Evolutionary conservation across 1,139 yeast species (phyloP).

Genomic region (Saccharomycopsis crataegensis): DNA sequence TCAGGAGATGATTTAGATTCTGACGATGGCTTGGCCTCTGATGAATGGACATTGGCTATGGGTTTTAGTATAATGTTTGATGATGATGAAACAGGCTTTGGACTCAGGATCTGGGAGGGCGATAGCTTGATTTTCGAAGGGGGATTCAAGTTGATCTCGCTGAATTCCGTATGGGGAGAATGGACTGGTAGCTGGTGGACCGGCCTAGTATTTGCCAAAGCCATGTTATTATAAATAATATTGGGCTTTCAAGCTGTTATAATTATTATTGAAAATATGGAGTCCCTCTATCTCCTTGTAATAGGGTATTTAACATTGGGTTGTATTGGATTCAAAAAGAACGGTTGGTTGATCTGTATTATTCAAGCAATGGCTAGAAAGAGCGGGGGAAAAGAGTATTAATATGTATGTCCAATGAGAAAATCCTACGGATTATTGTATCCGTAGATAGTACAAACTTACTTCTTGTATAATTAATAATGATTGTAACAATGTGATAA

Average conservation of each 20-base stretch:
- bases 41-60: not conserved
- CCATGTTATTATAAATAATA: conserved; percentile 23
- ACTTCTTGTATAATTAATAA: no score
- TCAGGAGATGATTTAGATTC: not conserved
- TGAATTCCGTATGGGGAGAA: conserved; percentile 16
- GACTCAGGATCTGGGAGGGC: conserved; percentile 7
- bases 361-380: no score
- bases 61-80: conserved; percentile 8
- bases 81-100: not conserved
- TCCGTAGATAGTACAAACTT: no score
- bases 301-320: not conserved
- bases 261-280: not conserved
- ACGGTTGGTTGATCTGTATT: no score
- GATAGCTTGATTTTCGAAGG: conserved; percentile 12
- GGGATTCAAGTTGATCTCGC: conserved; percentile 3
- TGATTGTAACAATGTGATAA: no score
- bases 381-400: no score
- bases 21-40: not conserved
- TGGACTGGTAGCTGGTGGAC: conserved; percentile 20
- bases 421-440: no score
- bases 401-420: no score
- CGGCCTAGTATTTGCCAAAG: conserved; percentile 30
- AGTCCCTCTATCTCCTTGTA: not conserved
- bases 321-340: no score
- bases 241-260: not conserved